Evolutionary conservation across 2,329 filamentous ascomycete species (phyloP).

Genomic region (Beauveria australis): DNA sequence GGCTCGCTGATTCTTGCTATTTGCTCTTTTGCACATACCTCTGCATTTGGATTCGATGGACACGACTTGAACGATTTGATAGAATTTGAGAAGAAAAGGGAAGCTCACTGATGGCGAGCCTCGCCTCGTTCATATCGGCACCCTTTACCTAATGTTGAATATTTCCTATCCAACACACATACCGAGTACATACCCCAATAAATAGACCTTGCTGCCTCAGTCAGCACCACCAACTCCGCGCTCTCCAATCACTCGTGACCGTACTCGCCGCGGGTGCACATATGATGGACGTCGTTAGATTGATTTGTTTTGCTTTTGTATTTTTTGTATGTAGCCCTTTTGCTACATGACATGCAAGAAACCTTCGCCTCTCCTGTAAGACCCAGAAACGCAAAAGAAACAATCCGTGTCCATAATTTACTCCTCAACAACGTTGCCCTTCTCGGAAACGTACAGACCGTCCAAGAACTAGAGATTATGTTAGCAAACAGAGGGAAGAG

Average conservation of each 20-base stretch:
- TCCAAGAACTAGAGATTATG: slow-evolving; percentile 74
- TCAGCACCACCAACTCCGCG: neutral
- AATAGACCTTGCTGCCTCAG: neutral
- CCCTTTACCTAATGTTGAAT: neutral
- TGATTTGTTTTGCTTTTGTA: slow-evolving; percentile 30
- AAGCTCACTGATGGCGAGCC: neutral
- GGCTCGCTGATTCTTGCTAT: neutral
- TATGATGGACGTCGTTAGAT: slow-evolving; percentile 12
- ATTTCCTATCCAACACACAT: neutral
- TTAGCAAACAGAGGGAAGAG: slow-evolving; percentile 17
- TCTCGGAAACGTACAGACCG: slow-evolving; percentile 99
- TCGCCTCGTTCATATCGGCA: neutral
- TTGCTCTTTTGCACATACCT: slow-evolving; percentile 1
- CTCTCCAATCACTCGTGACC: neutral
- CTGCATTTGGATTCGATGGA: slow-evolving; percentile 3
- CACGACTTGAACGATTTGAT: slow-evolving; percentile 4
- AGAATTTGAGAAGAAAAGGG: neutral
- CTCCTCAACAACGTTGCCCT: slow-evolving; percentile 83
- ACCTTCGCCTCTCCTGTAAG: slow-evolving; percentile 53
- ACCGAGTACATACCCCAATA: neutral
- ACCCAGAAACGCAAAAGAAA: slow-evolving; percentile 54
- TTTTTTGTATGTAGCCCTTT: slow-evolving; percentile 32
- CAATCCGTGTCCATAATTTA: slow-evolving; percentile 36
- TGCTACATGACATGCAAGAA: slow-evolving; percentile 54
- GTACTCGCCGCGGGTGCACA: neutral